Base-by-base conservation (phyloP, 306 rosid genomes). In the Begonia peltatifolia region DNA sequence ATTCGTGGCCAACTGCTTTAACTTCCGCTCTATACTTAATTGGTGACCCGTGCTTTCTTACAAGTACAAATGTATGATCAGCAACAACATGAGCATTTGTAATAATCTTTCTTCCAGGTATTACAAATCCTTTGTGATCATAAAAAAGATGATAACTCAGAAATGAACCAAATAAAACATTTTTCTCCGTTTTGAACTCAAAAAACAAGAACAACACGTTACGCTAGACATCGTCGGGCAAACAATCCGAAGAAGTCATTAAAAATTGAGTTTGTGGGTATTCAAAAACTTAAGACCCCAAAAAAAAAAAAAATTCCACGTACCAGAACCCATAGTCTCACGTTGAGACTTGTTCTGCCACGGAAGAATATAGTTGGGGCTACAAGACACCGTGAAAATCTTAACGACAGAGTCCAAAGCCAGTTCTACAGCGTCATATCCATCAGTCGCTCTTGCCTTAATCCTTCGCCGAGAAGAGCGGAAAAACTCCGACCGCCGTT, bases 321-420 rank as follows among this genome's bases (percentile, higher is more conserved):
- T 12, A 83, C 96, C 96, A 43, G 96, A 87, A 47, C 96, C 94
- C 79, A 67, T 87, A 42, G 94, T 64, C 64, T 87, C 94, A 5
- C 84, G 80, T 76, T 87, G 96, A 56, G 94, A 79, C 74, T 87
- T 87, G 77, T 81, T 87, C 74, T 87, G 96, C 96, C 96, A 87
- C 1, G 96, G 96, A 49, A 84, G 92, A 42, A 77, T 44, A 78
- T 84, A 81, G 58, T 81, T 87, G 50, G 94, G 94, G 69, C 92
- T 81, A 55, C 78, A 72, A 8, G 92, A 73, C 54, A 87, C 96
- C 2, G 92, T 84, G 83, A 84, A 87, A 43, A 87, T 53, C 72
- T 87, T 87, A 22, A 87, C 96, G 23, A 87, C 96, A 3, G 87
- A 87, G 55, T 87, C 81, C 77, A 87, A 75, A 11, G 94, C 94